A percentile compares a stretch with the other conserved stretches of the same genome.
Conservation (phyloP, 352 stramenopile species). For the Phytophthora colocasiae region DNA sequence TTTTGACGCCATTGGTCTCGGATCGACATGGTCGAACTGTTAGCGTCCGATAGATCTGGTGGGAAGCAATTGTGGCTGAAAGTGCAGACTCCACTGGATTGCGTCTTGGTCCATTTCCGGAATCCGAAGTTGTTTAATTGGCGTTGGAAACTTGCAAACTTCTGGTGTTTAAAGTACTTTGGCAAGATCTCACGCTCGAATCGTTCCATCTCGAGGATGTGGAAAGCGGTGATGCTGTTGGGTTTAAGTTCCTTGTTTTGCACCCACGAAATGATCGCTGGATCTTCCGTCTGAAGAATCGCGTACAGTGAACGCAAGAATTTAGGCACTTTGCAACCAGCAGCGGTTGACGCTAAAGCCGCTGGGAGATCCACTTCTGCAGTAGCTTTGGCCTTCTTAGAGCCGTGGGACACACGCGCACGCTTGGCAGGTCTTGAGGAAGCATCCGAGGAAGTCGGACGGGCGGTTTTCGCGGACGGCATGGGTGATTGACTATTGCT, state of each 20-base stretch:
- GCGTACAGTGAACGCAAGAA: constrained; percentile 84
- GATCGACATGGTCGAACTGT: constrained; percentile 51
- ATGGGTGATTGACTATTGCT: constrained; percentile 15
- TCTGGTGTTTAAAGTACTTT: constrained; percentile 94
- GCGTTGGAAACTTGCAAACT: constrained; percentile 92
- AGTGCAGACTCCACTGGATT: constrained; percentile 81
- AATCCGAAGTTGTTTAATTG: constrained; percentile 96
- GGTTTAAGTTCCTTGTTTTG: constrained; percentile 73
- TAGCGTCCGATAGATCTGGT: constrained; percentile 52
- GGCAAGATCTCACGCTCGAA: constrained; percentile 91
- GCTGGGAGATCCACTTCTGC: constrained; percentile 1
- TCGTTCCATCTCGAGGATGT: constrained; percentile 76
- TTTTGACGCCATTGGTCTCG: constrained; percentile 81
- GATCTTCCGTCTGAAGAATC: constrained; percentile 82
- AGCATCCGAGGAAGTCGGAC: constrained; percentile 19
- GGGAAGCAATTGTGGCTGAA: constrained; percentile 88
- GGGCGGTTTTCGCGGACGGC: constrained; percentile 33
- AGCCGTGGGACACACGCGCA: constrained; percentile 6
- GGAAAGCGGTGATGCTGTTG: constrained; percentile 67
- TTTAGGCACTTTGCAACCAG: constrained; percentile 77
- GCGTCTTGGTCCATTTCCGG: constrained; percentile 86
- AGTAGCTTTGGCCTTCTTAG: constrained; percentile 6
- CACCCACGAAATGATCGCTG: constrained; percentile 71
- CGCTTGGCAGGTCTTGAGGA: constrained; percentile 20
- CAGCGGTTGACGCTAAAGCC: constrained; percentile 5